Percentiles rank a stretch among this genome's conserved stretches.
phyloP scores from a whole-genome alignment of 2,329 filamentous ascomycete species.

The Erysiphe neolycopersici region DNA sequence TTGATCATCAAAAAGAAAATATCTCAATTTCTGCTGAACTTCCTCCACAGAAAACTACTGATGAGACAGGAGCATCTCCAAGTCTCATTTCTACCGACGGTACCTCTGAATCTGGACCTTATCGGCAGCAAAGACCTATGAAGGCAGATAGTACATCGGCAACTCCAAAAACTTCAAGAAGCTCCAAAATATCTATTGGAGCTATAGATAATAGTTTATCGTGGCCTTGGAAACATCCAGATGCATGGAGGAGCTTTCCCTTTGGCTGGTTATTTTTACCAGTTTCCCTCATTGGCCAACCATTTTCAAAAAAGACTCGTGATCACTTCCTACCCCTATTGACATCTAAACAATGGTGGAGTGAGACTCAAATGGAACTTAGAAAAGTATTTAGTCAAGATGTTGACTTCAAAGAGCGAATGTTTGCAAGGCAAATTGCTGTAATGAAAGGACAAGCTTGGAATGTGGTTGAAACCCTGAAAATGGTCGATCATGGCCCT shows the following conservation, averaged over 20 bases:
- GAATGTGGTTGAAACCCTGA: constrained; percentile 96
- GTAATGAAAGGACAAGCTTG: constrained; percentile 99
- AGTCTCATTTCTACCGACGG: constrained; percentile 15
- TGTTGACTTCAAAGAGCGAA: constrained; percentile 88
- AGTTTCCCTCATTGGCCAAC: constrained; percentile 82
- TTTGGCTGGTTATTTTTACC: constrained; percentile 97
- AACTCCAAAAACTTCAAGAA: constrained; percentile 12
- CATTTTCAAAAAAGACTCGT: constrained; percentile 80
- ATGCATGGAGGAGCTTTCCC: constrained; percentile 72
- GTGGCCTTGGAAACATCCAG: constrained; percentile 45
- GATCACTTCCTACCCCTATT: constrained; percentile 90
- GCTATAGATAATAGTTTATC: constrained; percentile 96
- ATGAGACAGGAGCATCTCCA: constrained; percentile 25
- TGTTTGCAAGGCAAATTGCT: constrained; percentile 95
- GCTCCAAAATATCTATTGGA: constrained; percentile 42
- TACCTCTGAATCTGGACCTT: constrained; percentile 27
- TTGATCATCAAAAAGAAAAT: constrained; percentile 60
- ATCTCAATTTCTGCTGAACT: constrained; percentile 75
- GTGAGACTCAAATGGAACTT: constrained; percentile 66
- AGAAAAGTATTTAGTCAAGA: constrained; percentile 77
- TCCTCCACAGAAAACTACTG: constrained; percentile 35
- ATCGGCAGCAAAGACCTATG: constrained; percentile 65
- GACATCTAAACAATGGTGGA: constrained; percentile 93
- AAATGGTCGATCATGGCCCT: constrained; percentile 74
- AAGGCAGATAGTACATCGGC: constrained; percentile 30